Percentiles rank a stretch among this genome's conserved stretches.
Evolutionary conservation across 2,329 filamentous ascomycete genomes (phyloP).

Genomic region (Chaetomium sp.): DNA sequence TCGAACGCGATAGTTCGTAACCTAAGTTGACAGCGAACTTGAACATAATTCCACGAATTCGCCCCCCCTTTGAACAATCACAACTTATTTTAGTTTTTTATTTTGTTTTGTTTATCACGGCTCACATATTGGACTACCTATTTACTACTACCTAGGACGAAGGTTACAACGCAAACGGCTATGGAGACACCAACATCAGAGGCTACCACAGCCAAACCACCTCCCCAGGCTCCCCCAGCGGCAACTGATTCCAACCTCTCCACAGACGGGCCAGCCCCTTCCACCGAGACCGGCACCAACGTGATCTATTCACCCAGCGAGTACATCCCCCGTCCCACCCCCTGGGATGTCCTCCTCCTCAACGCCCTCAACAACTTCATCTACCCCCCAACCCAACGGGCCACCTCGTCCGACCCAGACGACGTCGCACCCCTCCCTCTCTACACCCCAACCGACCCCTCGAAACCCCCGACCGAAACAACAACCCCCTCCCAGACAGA

Average conservation of each 20-base stretch:
- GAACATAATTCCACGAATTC: not conserved
- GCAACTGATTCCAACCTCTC: not conserved
- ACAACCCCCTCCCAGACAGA: not conserved
- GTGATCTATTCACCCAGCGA: not conserved
- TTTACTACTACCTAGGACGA: not conserved
- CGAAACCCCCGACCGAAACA: not conserved
- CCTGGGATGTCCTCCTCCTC: not conserved
- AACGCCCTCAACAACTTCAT: conserved; percentile 4
- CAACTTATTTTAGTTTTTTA: not conserved
- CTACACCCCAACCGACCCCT: conserved; percentile 25
- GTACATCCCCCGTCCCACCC: not conserved
- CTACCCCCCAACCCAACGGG: not conserved
- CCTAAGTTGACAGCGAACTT: not conserved
- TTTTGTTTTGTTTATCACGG: not conserved
- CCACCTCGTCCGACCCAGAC: conserved; percentile 14
- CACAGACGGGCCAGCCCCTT: not conserved
- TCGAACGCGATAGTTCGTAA: not conserved
- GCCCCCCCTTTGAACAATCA: not conserved
- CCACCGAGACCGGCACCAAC: not conserved
- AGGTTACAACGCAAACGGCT: not conserved
- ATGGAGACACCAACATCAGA: not conserved
- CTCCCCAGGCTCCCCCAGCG: not conserved
- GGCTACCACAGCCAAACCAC: not conserved
- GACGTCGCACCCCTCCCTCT: conserved; percentile 25
- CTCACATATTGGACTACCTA: not conserved